These are phyloP conservation scores for Xylaria acuta DNA, from an alignment of 495 filamentous ascomycete species.

Conservation along the genomic window DNA sequence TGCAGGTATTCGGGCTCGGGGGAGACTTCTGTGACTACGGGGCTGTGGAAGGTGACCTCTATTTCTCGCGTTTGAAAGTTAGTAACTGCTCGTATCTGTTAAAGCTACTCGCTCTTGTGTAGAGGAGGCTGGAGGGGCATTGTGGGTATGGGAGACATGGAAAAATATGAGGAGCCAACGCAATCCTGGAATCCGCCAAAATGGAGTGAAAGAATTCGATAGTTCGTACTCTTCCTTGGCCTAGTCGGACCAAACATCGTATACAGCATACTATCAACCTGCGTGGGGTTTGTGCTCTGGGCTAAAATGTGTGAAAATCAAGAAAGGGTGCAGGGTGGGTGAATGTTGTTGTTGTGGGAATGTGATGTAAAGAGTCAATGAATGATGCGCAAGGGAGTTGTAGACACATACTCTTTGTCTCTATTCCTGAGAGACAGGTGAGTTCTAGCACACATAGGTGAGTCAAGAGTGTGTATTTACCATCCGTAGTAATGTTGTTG, in stretches of 20 bases:
- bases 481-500: neutral
- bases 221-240: slow-evolving; percentile 19
- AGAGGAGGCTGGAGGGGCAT: neutral
- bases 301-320: no score
- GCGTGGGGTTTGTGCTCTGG: neutral
- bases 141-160: neutral
- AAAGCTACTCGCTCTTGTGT: neutral
- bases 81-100: neutral
- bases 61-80: neutral
- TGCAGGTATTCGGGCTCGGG: neutral
- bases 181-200: neutral
- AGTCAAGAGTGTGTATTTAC: neutral
- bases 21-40: neutral
- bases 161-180: neutral
- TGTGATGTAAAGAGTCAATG: neutral
- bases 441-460: neutral
- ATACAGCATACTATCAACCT: neutral
- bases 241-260: neutral
- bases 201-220: neutral
- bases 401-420: neutral
- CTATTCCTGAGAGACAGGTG: neutral
- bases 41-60: slow-evolving; percentile 23
- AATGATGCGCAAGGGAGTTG: neutral
- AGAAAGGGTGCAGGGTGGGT: neutral
- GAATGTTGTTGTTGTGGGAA: neutral